Conservation (phyloP, 2,329 filamentous ascomycete genomes). For the Epichloe festucae region DNA sequence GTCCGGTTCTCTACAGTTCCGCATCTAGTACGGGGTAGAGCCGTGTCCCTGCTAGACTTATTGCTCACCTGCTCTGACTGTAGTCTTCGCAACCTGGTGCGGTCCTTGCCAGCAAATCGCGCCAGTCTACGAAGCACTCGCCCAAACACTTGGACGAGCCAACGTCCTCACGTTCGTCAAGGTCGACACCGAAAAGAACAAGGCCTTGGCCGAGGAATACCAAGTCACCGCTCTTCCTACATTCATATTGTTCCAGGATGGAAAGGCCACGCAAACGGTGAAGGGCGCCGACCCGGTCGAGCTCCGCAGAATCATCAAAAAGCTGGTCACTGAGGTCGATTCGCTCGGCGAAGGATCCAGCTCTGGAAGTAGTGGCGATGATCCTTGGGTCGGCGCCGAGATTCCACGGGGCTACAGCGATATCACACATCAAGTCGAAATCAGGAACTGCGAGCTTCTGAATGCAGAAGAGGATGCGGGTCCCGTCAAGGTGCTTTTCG, state of each 20-base stretch:
- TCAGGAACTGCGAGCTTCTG: constrained; percentile 69
- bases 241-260: constrained; percentile 78
- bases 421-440: constrained; percentile 70
- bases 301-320: constrained; percentile 58
- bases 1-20: not conserved
- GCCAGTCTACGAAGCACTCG: constrained; percentile 68
- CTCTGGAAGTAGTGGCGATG: constrained; percentile 25
- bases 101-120: constrained; percentile 73
- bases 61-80: constrained; percentile 4
- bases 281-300: constrained; percentile 60
- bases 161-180: constrained; percentile 73
- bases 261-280: constrained; percentile 53
- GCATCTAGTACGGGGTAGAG: not conserved
- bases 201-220: constrained; percentile 62
- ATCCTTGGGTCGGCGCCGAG: constrained; percentile 58
- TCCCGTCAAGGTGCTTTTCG: constrained; percentile 60
- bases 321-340: constrained; percentile 54
- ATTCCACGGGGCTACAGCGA: constrained; percentile 73
- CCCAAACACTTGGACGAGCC: constrained; percentile 54
- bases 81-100: constrained; percentile 84
- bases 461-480: constrained; percentile 74
- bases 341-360: constrained; percentile 34
- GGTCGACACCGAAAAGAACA: constrained; percentile 68
- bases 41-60: constrained; percentile 4
- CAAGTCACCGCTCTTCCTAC: constrained; percentile 68